A percentile compares a stretch with the other conserved stretches of the same genome.
phyloP scores from a whole-genome alignment of 768 basidiomycete genomes.

The Hebeloma cylindrosporum region DNA sequence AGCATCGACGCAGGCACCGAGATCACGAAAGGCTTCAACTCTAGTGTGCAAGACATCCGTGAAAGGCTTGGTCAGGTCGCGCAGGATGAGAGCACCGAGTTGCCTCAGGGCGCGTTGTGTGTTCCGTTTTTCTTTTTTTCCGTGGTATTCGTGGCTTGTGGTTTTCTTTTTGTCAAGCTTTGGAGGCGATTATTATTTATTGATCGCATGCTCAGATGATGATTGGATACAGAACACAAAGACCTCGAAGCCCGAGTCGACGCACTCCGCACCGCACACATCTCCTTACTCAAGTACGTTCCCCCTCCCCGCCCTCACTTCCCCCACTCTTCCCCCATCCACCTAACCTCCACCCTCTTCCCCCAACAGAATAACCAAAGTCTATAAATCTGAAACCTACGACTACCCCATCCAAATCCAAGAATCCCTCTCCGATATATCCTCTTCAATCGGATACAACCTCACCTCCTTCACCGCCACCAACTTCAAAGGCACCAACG shows the following conservation, averaged over 20 bases:
- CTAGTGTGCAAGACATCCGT: constrained; percentile 80
- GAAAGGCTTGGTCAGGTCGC: constrained; percentile 89
- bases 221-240: constrained; percentile 75
- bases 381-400: constrained; percentile 85
- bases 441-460: constrained; percentile 57
- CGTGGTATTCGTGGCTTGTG: too few species aligned
- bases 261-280: constrained; percentile 78
- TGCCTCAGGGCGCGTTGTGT: constrained; percentile 82
- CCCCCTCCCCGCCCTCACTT: not conserved
- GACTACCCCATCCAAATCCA: constrained; percentile 90
- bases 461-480: constrained; percentile 83
- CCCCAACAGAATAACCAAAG: constrained; percentile 77
- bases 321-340: not conserved
- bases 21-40: constrained; percentile 76
- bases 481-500: constrained; percentile 86
- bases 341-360: not conserved
- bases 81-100: constrained; percentile 92
- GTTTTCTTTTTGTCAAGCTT: too few species aligned
- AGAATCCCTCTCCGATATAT: constrained; percentile 37
- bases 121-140: too few species aligned
- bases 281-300: constrained; percentile 73
- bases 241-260: constrained; percentile 95
- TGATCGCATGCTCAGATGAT: not conserved
- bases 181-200: too few species aligned
- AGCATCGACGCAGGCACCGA: constrained; percentile 74